Evolutionary conservation across 2,329 filamentous ascomycete genomes (phyloP).

Genomic region (Aureobasidium pullulans): DNA sequence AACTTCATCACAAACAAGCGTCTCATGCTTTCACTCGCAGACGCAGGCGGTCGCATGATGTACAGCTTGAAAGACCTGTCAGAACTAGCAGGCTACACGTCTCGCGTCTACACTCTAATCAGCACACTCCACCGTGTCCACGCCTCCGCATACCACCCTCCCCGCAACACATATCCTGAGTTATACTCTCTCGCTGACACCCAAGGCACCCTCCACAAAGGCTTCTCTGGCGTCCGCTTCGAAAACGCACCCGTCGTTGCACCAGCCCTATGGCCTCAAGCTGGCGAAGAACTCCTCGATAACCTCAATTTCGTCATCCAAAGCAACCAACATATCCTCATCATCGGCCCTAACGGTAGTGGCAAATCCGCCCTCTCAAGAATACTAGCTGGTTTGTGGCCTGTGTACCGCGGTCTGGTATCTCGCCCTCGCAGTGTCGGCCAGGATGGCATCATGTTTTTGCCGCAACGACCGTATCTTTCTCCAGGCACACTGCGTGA

Average conservation of each 20-base stretch:
- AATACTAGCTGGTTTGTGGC: slow-evolving; percentile 88
- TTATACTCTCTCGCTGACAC: slow-evolving; percentile 84
- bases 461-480: slow-evolving; percentile 88
- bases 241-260: slow-evolving; percentile 92
- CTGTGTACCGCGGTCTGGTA: slow-evolving; percentile 86
- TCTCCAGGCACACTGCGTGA: slow-evolving; percentile 88
- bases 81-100: slow-evolving; percentile 92
- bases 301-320: slow-evolving; percentile 83
- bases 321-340: slow-evolving; percentile 84
- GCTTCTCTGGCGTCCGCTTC: slow-evolving; percentile 87
- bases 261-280: slow-evolving; percentile 77
- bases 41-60: slow-evolving; percentile 97
- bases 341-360: slow-evolving; percentile 90
- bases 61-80: slow-evolving; percentile 98
- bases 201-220: slow-evolving; percentile 87
- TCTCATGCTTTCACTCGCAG: slow-evolving; percentile 92
- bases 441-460: slow-evolving; percentile 90
- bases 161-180: slow-evolving; percentile 61
- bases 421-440: slow-evolving; percentile 68
- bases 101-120: slow-evolving; percentile 89
- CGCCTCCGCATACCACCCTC: slow-evolving; percentile 74
- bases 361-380: slow-evolving; percentile 86
- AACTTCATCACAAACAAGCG: slow-evolving; percentile 99
- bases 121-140: slow-evolving; percentile 91
- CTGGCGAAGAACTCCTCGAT: slow-evolving; percentile 85